These are phyloP conservation scores for Lactifluus echinatus DNA, from an alignment of 768 basidiomycete species.

Conservation along the genomic window DNA sequence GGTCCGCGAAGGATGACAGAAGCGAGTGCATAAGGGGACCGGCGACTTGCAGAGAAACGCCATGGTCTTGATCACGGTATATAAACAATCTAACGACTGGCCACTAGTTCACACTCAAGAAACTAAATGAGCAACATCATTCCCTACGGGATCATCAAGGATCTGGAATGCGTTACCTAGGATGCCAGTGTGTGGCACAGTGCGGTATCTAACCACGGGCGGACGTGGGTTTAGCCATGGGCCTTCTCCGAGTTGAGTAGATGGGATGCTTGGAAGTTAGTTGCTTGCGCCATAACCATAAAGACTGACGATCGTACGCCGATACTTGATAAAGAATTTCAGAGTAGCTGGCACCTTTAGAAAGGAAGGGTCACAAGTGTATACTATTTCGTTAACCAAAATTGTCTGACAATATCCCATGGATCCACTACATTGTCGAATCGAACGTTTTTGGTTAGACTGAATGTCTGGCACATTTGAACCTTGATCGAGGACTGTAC, in stretches of 20 bases:
- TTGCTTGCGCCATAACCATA: background rate
- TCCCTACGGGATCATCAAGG: background rate
- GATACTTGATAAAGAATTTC: background rate
- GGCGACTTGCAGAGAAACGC: background rate
- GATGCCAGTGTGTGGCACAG: background rate
- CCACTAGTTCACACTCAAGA: background rate
- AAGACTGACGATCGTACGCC: background rate
- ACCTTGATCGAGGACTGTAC: slow-evolving; percentile 2
- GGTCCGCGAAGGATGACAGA: background rate
- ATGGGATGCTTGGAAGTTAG: slow-evolving; percentile 5
- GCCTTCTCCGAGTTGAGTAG: background rate
- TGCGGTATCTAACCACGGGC: background rate
- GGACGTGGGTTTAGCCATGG: background rate
- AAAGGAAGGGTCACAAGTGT: background rate
- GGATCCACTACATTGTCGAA: background rate
- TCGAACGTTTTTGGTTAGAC: slow-evolving; percentile 5
- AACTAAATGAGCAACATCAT: background rate
- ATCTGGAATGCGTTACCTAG: background rate
- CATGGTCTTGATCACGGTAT: background rate
- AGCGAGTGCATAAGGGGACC: background rate
- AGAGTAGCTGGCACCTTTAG: background rate
- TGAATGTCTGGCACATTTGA: background rate
- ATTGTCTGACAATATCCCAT: background rate
- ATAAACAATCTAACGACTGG: background rate
- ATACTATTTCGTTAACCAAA: background rate